phyloP scores from a whole-genome alignment of 768 basidiomycete genomes.

The Tephrocybe rancida region DNA sequence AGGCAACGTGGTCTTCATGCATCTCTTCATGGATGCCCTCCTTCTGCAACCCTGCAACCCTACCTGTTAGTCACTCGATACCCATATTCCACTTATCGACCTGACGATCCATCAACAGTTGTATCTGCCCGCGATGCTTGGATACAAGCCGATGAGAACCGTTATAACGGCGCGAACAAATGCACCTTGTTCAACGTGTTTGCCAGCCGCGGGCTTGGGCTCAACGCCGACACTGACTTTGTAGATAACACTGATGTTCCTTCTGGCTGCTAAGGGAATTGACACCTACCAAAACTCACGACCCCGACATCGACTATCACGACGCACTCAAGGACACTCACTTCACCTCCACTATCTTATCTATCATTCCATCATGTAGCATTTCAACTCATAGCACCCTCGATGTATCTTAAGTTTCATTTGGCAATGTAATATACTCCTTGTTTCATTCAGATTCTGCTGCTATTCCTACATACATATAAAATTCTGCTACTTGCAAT shows the following conservation, averaged over 20 bases:
- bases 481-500: no score
- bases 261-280: conserved; percentile 21
- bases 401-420: no score
- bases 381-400: no score
- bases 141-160: conserved; percentile 54
- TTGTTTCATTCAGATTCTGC: no score
- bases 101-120: conserved; percentile 28
- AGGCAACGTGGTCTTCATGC: conserved; percentile 56
- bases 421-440: no score
- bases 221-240: conserved; percentile 28
- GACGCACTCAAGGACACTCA: no score
- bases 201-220: conserved; percentile 52
- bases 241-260: conserved; percentile 31
- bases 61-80: conserved; percentile 35
- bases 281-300: background rate
- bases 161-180: conserved; percentile 44
- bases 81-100: background rate
- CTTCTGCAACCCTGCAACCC: conserved; percentile 52
- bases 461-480: no score
- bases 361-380: no score
- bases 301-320: background rate
- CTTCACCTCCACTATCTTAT: no score
- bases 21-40: conserved; percentile 54
- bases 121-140: conserved; percentile 48
- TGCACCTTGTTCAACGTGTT: conserved; percentile 50